Evolutionary conservation across 2,329 filamentous ascomycete species (phyloP).

Genomic region (Thermochaetoides dissita): DNA sequence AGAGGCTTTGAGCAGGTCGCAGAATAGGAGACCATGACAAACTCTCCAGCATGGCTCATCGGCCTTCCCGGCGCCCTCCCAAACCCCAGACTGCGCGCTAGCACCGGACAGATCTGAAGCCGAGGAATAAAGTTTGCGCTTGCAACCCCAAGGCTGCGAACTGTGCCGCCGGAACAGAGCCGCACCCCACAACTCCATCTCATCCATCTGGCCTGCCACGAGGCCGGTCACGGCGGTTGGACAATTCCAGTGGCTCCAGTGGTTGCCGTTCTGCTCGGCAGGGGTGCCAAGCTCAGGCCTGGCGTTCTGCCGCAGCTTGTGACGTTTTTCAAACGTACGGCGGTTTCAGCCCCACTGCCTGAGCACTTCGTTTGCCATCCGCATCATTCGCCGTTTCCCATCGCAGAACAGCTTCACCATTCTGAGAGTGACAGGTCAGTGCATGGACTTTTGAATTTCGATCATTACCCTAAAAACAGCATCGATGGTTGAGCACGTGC

Average conservation of each 20-base stretch:
- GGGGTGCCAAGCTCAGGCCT: constrained; percentile 3
- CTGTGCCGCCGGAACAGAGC: constrained; percentile 4
- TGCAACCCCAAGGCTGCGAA: not conserved
- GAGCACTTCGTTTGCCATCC: constrained; percentile 7
- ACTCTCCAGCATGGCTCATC: too few species aligned
- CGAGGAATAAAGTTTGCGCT: constrained; percentile 22
- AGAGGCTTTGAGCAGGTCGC: too few species aligned
- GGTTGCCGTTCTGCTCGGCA: not conserved
- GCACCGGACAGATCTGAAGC: constrained; percentile 18
- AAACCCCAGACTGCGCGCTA: not conserved
- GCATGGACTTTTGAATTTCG: too few species aligned
- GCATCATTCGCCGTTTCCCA: not conserved
- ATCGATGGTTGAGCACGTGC: too few species aligned
- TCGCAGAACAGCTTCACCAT: too few species aligned
- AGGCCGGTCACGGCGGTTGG: too few species aligned
- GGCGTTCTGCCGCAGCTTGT: constrained; percentile 10
- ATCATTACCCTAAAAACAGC: too few species aligned
- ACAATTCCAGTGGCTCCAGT: too few species aligned
- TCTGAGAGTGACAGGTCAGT: too few species aligned
- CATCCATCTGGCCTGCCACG: too few species aligned
- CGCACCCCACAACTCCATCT: not conserved
- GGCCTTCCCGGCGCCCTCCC: too few species aligned
- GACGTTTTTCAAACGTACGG: constrained; percentile 14
- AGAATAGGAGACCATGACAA: too few species aligned
- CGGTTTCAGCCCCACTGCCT: constrained; percentile 12